Percentiles rank a stretch among this genome's conserved stretches.
Conservation (phyloP, 2,329 filamentous ascomycete genomes). For the Didymella glomerata region DNA sequence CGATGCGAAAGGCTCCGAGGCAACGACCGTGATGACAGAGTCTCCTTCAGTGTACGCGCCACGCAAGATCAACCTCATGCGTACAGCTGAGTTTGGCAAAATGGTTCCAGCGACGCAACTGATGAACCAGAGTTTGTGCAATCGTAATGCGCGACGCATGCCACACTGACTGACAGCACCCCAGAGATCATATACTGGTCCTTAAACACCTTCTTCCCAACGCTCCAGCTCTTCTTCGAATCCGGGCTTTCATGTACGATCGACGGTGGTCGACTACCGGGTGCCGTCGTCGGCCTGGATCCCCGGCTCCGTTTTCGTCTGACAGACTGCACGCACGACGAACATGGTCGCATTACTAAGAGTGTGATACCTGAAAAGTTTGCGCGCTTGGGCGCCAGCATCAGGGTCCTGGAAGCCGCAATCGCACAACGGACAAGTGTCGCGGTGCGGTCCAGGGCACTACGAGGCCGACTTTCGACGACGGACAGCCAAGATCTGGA, state of each 20-base stretch:
- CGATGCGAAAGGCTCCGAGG: conserved; percentile 25
- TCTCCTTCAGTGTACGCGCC: background rate
- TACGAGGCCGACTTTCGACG: background rate
- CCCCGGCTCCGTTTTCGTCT: conserved; percentile 37
- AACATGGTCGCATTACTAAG: conserved; percentile 32
- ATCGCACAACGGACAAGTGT: conserved; percentile 36
- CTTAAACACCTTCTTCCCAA: conserved; percentile 42
- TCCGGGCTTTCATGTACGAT: conserved; percentile 42
- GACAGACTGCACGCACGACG: conserved; percentile 40
- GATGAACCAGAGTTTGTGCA: conserved; percentile 33
- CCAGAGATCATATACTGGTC: conserved; percentile 40
- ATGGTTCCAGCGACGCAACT: conserved; percentile 22
- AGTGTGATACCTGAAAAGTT: conserved; percentile 30
- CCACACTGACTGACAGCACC: background rate
- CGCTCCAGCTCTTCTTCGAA: conserved; percentile 43
- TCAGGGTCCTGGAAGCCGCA: conserved; percentile 32
- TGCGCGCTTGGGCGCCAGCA: conserved; percentile 14
- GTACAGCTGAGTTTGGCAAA: conserved; percentile 26
- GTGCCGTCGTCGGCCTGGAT: conserved; percentile 36
- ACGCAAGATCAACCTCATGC: conserved; percentile 7
- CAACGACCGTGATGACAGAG: conserved; percentile 33
- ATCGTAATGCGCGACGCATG: background rate
- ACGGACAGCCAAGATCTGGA: background rate
- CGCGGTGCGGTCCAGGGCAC: conserved; percentile 19
- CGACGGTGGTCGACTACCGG: conserved; percentile 26